phyloP scores from a whole-genome alignment of 805 yeast species.

The Hanseniaspora guilliermondii region DNA sequence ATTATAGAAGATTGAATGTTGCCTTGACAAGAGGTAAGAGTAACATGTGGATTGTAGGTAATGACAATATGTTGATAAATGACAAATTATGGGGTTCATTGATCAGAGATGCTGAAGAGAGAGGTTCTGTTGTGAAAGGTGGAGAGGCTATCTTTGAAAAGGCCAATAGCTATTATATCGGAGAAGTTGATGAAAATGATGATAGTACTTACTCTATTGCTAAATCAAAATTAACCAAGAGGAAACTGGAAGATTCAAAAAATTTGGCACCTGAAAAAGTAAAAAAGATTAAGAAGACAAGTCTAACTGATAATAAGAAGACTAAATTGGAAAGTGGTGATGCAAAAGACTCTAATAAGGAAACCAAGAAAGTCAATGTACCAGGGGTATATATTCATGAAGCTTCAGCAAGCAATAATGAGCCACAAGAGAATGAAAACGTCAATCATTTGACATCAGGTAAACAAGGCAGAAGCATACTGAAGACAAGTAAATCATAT shows the following conservation, averaged over 20 bases:
- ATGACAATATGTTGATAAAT: constrained; percentile 47
- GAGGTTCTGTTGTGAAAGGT: constrained; percentile 27
- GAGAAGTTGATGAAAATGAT: neutral
- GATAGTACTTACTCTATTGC: neutral
- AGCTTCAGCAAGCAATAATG: neutral
- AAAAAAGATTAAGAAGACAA: constrained; percentile 1
- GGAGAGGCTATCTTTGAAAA: neutral
- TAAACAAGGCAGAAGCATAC: neutral
- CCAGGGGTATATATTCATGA: constrained; percentile 10
- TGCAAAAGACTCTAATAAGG: neutral
- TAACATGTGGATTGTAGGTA: constrained; percentile 86
- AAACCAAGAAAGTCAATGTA: neutral
- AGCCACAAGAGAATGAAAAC: neutral
- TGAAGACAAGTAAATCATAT: neutral
- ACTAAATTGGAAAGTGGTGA: neutral
- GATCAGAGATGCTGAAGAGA: constrained; percentile 47
- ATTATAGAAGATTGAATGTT: constrained; percentile 90
- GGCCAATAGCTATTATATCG: neutral
- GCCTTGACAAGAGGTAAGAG: constrained; percentile 89
- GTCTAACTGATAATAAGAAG: neutral
- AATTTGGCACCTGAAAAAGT: neutral
- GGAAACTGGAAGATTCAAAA: neutral
- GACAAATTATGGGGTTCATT: constrained; percentile 66
- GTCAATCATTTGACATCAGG: neutral
- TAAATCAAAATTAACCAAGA: neutral